These are phyloP conservation scores for Mortierella antarctica DNA, from an alignment of 192 early-diverging fungal species.

Conservation along the genomic window DNA sequence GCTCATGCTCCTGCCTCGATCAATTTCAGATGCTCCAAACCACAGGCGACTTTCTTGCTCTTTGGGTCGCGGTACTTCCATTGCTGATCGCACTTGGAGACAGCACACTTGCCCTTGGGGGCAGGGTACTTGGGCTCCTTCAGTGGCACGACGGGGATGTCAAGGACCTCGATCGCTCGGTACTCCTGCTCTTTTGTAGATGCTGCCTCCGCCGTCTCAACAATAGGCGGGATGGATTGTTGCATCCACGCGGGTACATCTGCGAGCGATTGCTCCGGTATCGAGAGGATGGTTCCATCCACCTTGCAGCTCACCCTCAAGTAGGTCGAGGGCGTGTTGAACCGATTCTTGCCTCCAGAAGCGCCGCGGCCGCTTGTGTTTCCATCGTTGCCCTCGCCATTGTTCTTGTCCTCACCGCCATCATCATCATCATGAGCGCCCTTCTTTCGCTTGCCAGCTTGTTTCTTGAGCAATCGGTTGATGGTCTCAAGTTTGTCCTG, in stretches of 20 bases:
- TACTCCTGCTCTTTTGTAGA: not conserved
- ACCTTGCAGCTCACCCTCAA: conserved; percentile 46
- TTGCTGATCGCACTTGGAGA: conserved; percentile 56
- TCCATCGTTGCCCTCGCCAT: conserved; percentile 7
- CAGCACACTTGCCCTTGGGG: conserved; percentile 57
- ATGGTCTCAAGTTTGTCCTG: conserved; percentile 83
- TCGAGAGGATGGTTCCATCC: conserved; percentile 54
- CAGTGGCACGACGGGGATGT: conserved; percentile 33
- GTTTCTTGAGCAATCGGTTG: conserved; percentile 84
- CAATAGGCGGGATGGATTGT: conserved; percentile 4
- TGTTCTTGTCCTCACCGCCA: conserved; percentile 57
- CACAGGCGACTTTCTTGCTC: conserved; percentile 66
- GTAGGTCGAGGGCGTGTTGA: conserved; percentile 36
- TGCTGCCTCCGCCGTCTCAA: not conserved
- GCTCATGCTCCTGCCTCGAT: conserved; percentile 33
- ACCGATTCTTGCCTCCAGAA: conserved; percentile 6
- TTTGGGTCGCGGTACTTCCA: conserved; percentile 67
- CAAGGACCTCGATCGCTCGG: conserved; percentile 16
- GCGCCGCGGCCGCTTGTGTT: not conserved
- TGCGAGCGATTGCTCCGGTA: conserved; percentile 42
- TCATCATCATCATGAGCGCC: conserved; percentile 71
- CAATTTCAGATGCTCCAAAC: conserved; percentile 64
- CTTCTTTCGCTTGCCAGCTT: conserved; percentile 74
- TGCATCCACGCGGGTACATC: conserved; percentile 39
- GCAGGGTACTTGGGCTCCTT: conserved; percentile 59